phyloP scores from a whole-genome alignment of 2,329 filamentous ascomycete genomes.

The Talaromyces sp. region DNA sequence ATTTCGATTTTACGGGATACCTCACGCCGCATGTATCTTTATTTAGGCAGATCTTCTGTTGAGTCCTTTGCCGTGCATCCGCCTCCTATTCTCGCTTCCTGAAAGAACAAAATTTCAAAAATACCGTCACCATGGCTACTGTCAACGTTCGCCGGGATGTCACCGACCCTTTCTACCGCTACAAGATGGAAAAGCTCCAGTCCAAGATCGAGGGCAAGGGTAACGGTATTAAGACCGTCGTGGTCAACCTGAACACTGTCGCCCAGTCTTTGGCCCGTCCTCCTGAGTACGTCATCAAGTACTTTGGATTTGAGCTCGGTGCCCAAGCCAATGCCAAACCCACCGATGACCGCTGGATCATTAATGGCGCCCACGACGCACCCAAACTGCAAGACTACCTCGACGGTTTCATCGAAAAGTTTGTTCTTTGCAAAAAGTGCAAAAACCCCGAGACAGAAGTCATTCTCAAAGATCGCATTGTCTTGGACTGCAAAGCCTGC shows the following conservation, averaged over 20 bases:
- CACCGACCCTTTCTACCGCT: conserved; percentile 98
- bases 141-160: conserved; percentile 98
- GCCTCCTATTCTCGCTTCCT: conserved; percentile 22
- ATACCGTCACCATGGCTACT: conserved; percentile 76
- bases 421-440: conserved; percentile 99
- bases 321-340: conserved; percentile 98
- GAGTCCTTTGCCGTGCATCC: conserved; percentile 32
- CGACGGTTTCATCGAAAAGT: conserved; percentile 96
- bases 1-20: conserved; percentile 17
- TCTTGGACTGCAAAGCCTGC: conserved; percentile 97
- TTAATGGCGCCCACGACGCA: conserved; percentile 96
- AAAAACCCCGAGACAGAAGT: conserved; percentile 99
- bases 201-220: conserved; percentile 99
- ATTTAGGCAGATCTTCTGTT: conserved; percentile 40
- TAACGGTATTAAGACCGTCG: conserved; percentile 98
- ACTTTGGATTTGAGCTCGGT: conserved; percentile 97
- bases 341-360: conserved; percentile 98
- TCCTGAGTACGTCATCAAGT: conserved; percentile 96
- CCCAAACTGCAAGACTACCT: conserved; percentile 96
- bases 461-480: conserved; percentile 87
- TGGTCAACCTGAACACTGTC: conserved; percentile 94
- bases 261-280: conserved; percentile 87
- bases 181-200: conserved; percentile 99
- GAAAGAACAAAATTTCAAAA: conserved; percentile 19
- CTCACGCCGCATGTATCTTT: conserved; percentile 56